A percentile compares a stretch with the other conserved stretches of the same genome.
Evolutionary conservation across 495 filamentous ascomycete species (phyloP).

Genomic region (Pseudomonodictys pantanalensis): DNA sequence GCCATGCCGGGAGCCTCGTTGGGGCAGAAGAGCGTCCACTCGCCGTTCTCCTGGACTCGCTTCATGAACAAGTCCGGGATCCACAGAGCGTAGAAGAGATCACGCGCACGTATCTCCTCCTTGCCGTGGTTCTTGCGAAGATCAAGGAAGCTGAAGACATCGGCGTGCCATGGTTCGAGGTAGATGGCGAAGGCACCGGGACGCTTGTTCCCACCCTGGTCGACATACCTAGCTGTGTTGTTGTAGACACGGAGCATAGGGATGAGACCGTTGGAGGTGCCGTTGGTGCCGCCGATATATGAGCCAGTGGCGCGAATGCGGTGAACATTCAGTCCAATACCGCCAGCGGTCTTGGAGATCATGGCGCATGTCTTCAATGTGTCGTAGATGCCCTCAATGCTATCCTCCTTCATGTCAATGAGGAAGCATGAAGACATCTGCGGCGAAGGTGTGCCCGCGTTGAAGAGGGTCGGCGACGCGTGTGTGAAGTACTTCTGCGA

Average conservation of each 20-base stretch:
- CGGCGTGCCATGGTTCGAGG: slow-evolving; percentile 98
- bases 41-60: slow-evolving; percentile 89
- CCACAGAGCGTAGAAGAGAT: slow-evolving; percentile 97
- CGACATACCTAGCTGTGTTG: slow-evolving; percentile 97
- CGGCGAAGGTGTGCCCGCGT: slow-evolving; percentile 88
- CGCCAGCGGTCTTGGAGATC: slow-evolving; percentile 99
- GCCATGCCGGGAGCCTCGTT: slow-evolving; percentile 92
- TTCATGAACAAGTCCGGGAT: slow-evolving; percentile 99
- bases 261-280: slow-evolving; percentile 93
- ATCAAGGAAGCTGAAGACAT: slow-evolving; percentile 96
- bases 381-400: slow-evolving; percentile 98
- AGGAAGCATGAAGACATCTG: slow-evolving; percentile 97
- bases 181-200: slow-evolving; percentile 98
- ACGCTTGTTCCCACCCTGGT: slow-evolving; percentile 98
- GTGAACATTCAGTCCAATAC: slow-evolving; percentile 94
- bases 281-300: slow-evolving; percentile 96
- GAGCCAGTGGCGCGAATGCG: slow-evolving; percentile 94
- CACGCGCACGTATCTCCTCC: slow-evolving; percentile 93
- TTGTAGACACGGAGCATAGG: slow-evolving; percentile 99
- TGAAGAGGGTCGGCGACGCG: slow-evolving; percentile 96
- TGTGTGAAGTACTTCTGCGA: slow-evolving; percentile 97
- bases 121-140: slow-evolving; percentile 99
- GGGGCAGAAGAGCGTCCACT: slow-evolving; percentile 97
- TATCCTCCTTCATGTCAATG: slow-evolving; percentile 97
- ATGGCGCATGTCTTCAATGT: slow-evolving; percentile 98